phyloP scores from a whole-genome alignment of 2,329 filamentous ascomycete species.

The Trichoderma atrobrunneum region DNA sequence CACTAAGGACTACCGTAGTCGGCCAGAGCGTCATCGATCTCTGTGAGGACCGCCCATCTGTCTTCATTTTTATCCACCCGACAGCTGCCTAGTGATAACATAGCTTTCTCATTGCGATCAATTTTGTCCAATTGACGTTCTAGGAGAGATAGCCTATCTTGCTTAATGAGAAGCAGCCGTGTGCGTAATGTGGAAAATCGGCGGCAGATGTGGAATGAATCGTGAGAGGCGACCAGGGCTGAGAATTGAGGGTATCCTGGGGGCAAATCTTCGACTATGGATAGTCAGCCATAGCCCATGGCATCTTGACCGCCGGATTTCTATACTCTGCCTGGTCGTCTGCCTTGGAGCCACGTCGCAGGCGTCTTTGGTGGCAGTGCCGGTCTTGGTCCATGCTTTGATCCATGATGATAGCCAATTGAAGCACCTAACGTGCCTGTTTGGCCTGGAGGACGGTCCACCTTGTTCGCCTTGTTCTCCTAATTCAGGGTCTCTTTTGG shows the following conservation, averaged over 20 bases:
- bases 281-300: too few relatives aligned
- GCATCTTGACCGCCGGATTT: fast-evolving
- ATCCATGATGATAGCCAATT: too few relatives aligned
- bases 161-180: not conserved
- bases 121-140: not conserved
- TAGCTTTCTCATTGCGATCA: not conserved
- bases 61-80: not conserved
- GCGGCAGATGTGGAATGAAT: not conserved
- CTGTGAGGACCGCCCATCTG: not conserved
- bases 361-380: too few relatives aligned
- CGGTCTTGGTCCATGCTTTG: too few relatives aligned
- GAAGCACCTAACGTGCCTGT: too few relatives aligned
- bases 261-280: not conserved
- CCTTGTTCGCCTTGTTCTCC: too few relatives aligned
- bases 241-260: not conserved
- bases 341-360: too few relatives aligned
- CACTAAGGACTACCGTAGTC: not conserved
- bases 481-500: too few relatives aligned
- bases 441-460: too few relatives aligned
- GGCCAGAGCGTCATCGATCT: not conserved
- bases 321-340: too few relatives aligned
- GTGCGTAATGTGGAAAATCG: not conserved
- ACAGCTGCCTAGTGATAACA: not conserved
- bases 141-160: not conserved
- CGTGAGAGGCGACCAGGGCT: not conserved